Conservation (phyloP, 345 rosid species). For the Lepidium africanum region DNA sequence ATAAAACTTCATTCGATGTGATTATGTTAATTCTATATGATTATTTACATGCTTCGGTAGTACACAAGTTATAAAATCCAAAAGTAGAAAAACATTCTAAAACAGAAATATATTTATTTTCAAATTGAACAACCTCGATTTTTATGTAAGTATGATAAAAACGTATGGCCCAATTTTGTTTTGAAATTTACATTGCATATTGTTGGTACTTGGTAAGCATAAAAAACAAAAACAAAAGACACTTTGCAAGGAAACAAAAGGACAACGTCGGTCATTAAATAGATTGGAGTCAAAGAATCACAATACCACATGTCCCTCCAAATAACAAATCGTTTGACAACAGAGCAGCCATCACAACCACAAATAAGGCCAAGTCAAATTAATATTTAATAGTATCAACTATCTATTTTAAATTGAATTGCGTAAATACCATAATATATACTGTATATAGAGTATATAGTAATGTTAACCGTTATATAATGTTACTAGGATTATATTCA, state of each 20-base stretch:
- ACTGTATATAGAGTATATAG: background rate
- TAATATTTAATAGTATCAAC: too few species aligned
- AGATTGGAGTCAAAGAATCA: background rate
- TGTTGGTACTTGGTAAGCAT: too few species aligned
- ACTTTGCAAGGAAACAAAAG: background rate
- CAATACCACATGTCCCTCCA: background rate
- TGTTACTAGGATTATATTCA: too few species aligned
- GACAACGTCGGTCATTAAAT: background rate
- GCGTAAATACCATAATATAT: background rate
- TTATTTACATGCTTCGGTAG: background rate
- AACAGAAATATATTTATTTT: background rate
- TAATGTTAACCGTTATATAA: background rate
- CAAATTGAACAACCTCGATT: background rate
- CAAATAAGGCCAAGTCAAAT: conserved; percentile 7
- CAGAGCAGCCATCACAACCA: background rate
- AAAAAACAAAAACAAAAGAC: too few species aligned
- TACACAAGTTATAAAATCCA: background rate
- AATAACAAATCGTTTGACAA: background rate
- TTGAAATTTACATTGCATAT: too few species aligned
- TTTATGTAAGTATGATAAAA: background rate
- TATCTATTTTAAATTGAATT: background rate
- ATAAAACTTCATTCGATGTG: background rate
- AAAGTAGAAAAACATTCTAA: background rate
- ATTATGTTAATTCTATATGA: background rate
- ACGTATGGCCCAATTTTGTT: background rate